phyloP scores from a whole-genome alignment of 1,284 basidiomycete species.

The Cutaneotrichosporon mucoides region DNA sequence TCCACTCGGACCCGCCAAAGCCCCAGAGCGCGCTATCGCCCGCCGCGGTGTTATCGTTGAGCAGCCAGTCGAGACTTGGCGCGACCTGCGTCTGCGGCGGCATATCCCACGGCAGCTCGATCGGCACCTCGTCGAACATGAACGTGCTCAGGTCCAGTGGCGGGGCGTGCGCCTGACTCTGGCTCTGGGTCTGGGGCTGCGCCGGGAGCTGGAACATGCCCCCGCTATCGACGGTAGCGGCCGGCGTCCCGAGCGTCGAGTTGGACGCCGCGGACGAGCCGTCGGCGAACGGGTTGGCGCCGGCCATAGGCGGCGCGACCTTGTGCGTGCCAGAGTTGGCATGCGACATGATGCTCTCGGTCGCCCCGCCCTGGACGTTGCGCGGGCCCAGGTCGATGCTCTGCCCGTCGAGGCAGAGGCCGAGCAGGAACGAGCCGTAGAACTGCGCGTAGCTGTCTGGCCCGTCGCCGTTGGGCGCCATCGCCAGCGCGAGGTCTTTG shows the following conservation, averaged over 20 bases:
- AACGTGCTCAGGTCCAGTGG: background rate
- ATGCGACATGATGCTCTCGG: too few relatives aligned
- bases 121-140: background rate
- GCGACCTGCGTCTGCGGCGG: background rate
- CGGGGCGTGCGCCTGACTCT: background rate
- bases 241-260: background rate
- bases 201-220: too few relatives aligned
- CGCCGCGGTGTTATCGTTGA: background rate
- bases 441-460: conserved; percentile 7
- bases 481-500: conserved; percentile 1
- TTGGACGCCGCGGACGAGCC: background rate
- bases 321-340: too few relatives aligned
- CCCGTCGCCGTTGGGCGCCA: conserved; percentile 3
- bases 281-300: too few relatives aligned
- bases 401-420: conserved; percentile 1
- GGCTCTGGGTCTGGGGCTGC: background rate
- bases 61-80: conserved; percentile 8
- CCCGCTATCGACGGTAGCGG: too few relatives aligned
- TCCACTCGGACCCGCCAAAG: background rate
- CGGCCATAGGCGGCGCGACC: too few relatives aligned
- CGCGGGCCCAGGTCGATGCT: background rate
- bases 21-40: conserved; percentile 1
- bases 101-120: conserved; percentile 5
- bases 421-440: conserved; percentile 8
- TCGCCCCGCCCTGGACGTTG: too few relatives aligned